These are phyloP conservation scores for Cyclocybe cylindracea DNA, from an alignment of 768 basidiomycete species.

Conservation along the genomic window DNA sequence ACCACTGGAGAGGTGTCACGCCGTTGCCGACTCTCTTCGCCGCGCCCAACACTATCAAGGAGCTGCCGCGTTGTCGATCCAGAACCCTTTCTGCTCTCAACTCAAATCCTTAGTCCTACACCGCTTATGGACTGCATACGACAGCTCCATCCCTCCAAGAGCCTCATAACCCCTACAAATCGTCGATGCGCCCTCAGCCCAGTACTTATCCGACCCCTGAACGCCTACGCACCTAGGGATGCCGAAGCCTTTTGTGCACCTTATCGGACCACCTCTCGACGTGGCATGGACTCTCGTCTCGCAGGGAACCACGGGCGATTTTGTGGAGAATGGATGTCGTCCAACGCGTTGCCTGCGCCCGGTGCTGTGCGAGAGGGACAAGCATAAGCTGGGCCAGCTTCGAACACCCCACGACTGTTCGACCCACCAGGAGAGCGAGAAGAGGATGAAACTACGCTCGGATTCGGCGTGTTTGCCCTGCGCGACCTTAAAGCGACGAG, in stretches of 20 bases:
- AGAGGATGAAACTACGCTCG: slow-evolving; percentile 36
- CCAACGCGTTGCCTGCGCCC: slow-evolving; percentile 68
- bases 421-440: too few relatives aligned
- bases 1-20: slow-evolving; percentile 69
- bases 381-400: too few relatives aligned
- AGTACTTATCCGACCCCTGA: slow-evolving; percentile 82
- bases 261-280: slow-evolving; percentile 75
- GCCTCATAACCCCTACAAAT: slow-evolving; percentile 63
- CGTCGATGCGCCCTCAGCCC: slow-evolving; percentile 65
- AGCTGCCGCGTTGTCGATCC: too few relatives aligned
- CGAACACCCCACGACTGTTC: too few relatives aligned
- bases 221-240: slow-evolving; percentile 85
- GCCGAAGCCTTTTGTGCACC: slow-evolving; percentile 82
- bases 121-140: slow-evolving; percentile 67
- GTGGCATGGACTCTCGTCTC: slow-evolving; percentile 74
- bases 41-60: slow-evolving; percentile 1
- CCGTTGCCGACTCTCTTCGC: slow-evolving; percentile 26
- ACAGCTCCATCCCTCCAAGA: slow-evolving; percentile 47
- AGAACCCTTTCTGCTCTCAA: too few relatives aligned
- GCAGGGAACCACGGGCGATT: slow-evolving; percentile 65
- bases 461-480: slow-evolving; percentile 82
- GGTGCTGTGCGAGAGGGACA: slow-evolving; percentile 34
- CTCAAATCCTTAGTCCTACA: slow-evolving; percentile 42
- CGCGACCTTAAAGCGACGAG: slow-evolving; percentile 71
- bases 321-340: slow-evolving; percentile 63